Base-by-base conservation (phyloP, 345 rosid genomes). In the Syzygium aqueum region DNA sequence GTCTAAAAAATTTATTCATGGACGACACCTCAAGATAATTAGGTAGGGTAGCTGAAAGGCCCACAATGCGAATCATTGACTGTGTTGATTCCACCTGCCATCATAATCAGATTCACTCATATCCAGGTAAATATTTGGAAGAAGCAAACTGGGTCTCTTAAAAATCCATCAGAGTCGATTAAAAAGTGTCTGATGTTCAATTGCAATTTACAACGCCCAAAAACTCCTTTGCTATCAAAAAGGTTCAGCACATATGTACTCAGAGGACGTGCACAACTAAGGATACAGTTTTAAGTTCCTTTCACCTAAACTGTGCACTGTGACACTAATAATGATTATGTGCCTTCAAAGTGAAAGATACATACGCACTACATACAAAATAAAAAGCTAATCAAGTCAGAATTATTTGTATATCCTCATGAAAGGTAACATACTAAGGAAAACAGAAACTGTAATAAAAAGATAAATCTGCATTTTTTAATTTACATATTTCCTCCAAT, bases 21-120 rank as follows among this genome's bases (percentile, higher is more conserved):
- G 78, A 52, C 17, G 54, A 86, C 86, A 97, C 99, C 99, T 97
- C 97, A 87, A 94, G 88, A 90, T 95, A 97, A 90, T 97, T 96
- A 84, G 99, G 99, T 84, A 96, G 90, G 87, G 99, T 97, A 89
- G 99, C 99, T 90, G 99, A 97, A 89, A 97, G 97, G 91, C 99
- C 99, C 65, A 97, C 99, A 85, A 97, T 95, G 86, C 99, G 98
- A 88, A 97, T 97, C 99, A 97, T 97, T 84, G 96, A 92, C 89
- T 97, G 99, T 86, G 98, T 96, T 89, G 98, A 96, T 91, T 97
- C 99, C 93, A 97, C 99, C 99, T 97, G 93, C 77, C 87, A 89
- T 59, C 86, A 49, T 49, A 89, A 86, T 51, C 84, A 52, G 53
- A 84, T 84, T 49, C 54, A 63, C n/a, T 23, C 67, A 51, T 43